Base-by-base conservation (phyloP, 225 moss, liverwort and hornwort species). In the Sphagnum tenellum region DNA sequence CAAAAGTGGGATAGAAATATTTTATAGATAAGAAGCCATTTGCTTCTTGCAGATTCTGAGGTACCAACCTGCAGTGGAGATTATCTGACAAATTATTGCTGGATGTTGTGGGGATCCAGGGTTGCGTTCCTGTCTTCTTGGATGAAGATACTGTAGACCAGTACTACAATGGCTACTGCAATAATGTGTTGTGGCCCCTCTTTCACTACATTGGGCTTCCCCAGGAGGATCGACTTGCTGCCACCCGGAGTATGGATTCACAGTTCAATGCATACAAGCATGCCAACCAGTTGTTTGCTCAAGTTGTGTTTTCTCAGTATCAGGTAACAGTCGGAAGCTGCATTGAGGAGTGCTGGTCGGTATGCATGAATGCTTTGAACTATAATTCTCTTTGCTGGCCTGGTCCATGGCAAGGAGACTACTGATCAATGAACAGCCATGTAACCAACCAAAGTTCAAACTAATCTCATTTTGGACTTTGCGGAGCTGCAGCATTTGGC, bases 141-240 rank as follows among this genome's bases (percentile, higher is more conserved):
- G 94, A 94, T 53, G 75, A 71, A 50, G 73, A 73, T 12, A 90
- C 86, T 12, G 72, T 89, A 62, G 90, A 90, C 63, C 82, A 82
- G 71, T 94, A 90, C 67, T 94, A 94, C 74, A 85, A 94, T 64
- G 94, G 94, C 4, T 94, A 90, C 66, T 88, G 94, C 72, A 94
- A 90, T 75, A 85, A 88, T 52, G 86, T 94, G 58, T 58, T 94
- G 5, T 94, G 94, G 94, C 83, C 88, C 8, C 72, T 94, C 55
- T 90, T 94, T 60, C 94, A 94, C 62, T 94, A 90, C 70, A 88
- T 94, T 61, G 90, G 86, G n/a, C 72, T 94, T 44, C 94, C 90
- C 44, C 86, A 81, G 45, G 86, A 86, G 53, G 90, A 90, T 57
- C 82, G 88, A 44, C 79, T 90, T 48, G 94, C 84, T 53, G 90